Conservation (phyloP, 331 rosid species). For the Prunus yedoensis region DNA sequence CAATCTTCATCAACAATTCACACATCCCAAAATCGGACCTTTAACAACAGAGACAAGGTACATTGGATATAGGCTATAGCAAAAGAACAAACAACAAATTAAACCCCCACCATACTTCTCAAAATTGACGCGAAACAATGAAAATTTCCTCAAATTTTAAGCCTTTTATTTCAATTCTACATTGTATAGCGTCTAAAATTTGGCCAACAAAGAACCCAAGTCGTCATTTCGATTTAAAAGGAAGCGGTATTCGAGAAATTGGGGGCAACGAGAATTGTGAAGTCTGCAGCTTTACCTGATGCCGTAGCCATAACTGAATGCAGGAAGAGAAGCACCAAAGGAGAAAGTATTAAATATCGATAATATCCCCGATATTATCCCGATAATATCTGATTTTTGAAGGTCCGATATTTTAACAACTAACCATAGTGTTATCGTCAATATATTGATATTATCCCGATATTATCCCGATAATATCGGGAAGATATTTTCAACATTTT, state of each 20-base stretch:
- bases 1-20: background rate
- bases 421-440: too few species aligned
- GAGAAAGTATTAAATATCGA: too few species aligned
- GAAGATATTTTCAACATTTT: too few species aligned
- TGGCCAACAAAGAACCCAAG: background rate
- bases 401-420: too few species aligned
- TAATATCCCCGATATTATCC: too few species aligned
- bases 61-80: too few species aligned
- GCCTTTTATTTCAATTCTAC: background rate
- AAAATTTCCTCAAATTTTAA: background rate
- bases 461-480: too few species aligned
- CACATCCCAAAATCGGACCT: background rate
- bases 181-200: background rate
- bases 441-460: too few species aligned
- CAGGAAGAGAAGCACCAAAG: background rate
- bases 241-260: background rate
- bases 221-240: background rate
- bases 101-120: too few species aligned
- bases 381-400: too few species aligned
- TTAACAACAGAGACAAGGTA: too few species aligned
- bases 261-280: background rate
- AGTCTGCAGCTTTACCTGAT: conserved; percentile 1
- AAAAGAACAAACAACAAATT: too few species aligned
- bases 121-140: background rate
- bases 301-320: conserved; percentile 24